Percentiles rank a stretch among this genome's conserved stretches.
These are phyloP conservation scores for Cochlearia excelsa DNA, from an alignment of 345 rosid species.

Conservation along the genomic window DNA sequence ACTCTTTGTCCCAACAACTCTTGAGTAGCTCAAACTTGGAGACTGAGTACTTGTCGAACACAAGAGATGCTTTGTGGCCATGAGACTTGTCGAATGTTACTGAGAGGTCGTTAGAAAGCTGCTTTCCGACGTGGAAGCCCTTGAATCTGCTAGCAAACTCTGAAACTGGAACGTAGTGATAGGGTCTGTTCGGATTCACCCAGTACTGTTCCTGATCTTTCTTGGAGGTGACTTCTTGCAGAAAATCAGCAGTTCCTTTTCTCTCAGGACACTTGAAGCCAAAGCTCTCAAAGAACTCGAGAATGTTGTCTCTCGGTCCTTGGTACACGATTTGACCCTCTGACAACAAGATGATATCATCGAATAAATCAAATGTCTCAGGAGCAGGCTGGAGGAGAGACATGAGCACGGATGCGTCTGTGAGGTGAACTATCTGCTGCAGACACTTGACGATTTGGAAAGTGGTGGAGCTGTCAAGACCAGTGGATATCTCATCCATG, in stretches of 20 bases:
- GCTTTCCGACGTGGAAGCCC: slow-evolving; percentile 38
- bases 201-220: slow-evolving; percentile 73
- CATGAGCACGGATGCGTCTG: slow-evolving; percentile 49
- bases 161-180: slow-evolving; percentile 48
- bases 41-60: slow-evolving; percentile 45
- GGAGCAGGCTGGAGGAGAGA: slow-evolving; percentile 83
- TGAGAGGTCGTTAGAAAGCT: slow-evolving; percentile 42
- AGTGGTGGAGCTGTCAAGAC: slow-evolving; percentile 74
- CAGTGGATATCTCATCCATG: slow-evolving; percentile 80
- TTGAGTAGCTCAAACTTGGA: slow-evolving; percentile 56
- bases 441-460: slow-evolving; percentile 63
- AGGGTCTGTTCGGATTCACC: slow-evolving; percentile 36
- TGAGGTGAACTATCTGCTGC: slow-evolving; percentile 62
- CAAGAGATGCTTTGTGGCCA: slow-evolving; percentile 40
- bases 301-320: slow-evolving; percentile 53
- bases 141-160: slow-evolving; percentile 41
- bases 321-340: slow-evolving; percentile 66
- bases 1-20: slow-evolving; percentile 58
- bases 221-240: slow-evolving; percentile 67
- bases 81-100: slow-evolving; percentile 41
- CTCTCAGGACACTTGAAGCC: slow-evolving; percentile 71
- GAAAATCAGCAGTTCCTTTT: slow-evolving; percentile 69
- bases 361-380: slow-evolving; percentile 70
- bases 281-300: slow-evolving; percentile 56
- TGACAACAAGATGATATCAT: slow-evolving; percentile 61